phyloP scores from a whole-genome alignment of 768 basidiomycete species.

The Suillus occidentalis region DNA sequence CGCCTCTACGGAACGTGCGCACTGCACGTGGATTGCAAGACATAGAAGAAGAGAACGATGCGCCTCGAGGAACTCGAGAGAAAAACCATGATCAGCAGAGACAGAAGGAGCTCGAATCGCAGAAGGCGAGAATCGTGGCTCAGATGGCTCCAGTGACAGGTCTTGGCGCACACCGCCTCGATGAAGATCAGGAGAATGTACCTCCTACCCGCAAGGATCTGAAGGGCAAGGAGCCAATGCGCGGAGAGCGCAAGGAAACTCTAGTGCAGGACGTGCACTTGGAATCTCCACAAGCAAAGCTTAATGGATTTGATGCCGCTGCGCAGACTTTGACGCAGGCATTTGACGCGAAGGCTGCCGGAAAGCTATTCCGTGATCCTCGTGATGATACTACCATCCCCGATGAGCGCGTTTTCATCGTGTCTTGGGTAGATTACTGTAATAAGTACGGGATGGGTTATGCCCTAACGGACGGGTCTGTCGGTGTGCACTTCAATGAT shows the following conservation, averaged over 20 bases:
- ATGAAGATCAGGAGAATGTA: slow-evolving; percentile 37
- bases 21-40: slow-evolving; percentile 44
- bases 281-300: slow-evolving; percentile 29
- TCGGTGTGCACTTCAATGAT: slow-evolving; percentile 97
- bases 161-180: slow-evolving; percentile 28
- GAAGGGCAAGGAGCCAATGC: slow-evolving; percentile 32
- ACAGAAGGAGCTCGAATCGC: slow-evolving; percentile 80
- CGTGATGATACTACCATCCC: slow-evolving; percentile 52
- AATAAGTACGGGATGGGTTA: slow-evolving; percentile 99
- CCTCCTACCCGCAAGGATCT: slow-evolving; percentile 32
- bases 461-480: slow-evolving; percentile 90
- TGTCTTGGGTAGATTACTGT: slow-evolving; percentile 99
- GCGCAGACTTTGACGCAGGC: slow-evolving; percentile 52
- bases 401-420: slow-evolving; percentile 85
- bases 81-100: slow-evolving; percentile 43
- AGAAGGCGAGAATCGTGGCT: slow-evolving; percentile 91
- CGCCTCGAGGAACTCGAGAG: slow-evolving; percentile 39
- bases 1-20: slow-evolving; percentile 49
- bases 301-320: slow-evolving; percentile 69
- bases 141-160: slow-evolving; percentile 73
- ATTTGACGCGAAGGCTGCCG: slow-evolving; percentile 65
- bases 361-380: slow-evolving; percentile 68
- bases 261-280: slow-evolving; percentile 19
- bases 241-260: slow-evolving; percentile 22
- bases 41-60: slow-evolving; percentile 43